A percentile compares a stretch with the other conserved stretches of the same genome.
Conservation (phyloP, 2,329 filamentous ascomycete genomes). For the Colletotrichum siamense region DNA sequence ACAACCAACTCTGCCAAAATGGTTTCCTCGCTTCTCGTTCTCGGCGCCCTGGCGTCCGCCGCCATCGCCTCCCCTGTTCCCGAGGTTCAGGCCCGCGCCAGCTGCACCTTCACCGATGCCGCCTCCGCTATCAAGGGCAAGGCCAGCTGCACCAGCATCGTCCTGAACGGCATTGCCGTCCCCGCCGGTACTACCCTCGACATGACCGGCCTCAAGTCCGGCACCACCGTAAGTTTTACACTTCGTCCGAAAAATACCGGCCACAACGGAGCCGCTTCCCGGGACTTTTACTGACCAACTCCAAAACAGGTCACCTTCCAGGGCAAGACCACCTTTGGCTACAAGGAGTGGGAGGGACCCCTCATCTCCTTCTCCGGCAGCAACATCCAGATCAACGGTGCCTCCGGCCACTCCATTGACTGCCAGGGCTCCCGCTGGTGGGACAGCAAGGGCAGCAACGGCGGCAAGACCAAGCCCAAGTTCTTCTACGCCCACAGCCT, state of each 20-base stretch:
- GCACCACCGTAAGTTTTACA: slow-evolving; percentile 41
- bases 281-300: slow-evolving; percentile 23
- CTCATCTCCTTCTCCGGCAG: slow-evolving; percentile 66
- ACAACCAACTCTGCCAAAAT: neutral
- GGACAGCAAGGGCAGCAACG: slow-evolving; percentile 65
- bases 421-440: slow-evolving; percentile 64
- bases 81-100: slow-evolving; percentile 23
- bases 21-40: slow-evolving; percentile 25
- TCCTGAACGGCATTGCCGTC: slow-evolving; percentile 57
- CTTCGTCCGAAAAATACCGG: accelerated
- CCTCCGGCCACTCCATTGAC: slow-evolving; percentile 57
- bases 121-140: slow-evolving; percentile 53
- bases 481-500: slow-evolving; percentile 56
- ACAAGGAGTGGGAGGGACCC: slow-evolving; percentile 69
- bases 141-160: slow-evolving; percentile 57
- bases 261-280: neutral
- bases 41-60: slow-evolving; percentile 32
- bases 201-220: slow-evolving; percentile 55
- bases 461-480: slow-evolving; percentile 69
- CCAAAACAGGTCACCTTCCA: slow-evolving; percentile 59
- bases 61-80: slow-evolving; percentile 26
- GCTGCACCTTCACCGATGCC: slow-evolving; percentile 62
- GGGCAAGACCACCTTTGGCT: slow-evolving; percentile 71
- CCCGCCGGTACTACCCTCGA: slow-evolving; percentile 65
- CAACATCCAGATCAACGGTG: slow-evolving; percentile 58